Conservation (phyloP, 441 rosid genomes). For the Euphorbia schlechtendalii region DNA sequence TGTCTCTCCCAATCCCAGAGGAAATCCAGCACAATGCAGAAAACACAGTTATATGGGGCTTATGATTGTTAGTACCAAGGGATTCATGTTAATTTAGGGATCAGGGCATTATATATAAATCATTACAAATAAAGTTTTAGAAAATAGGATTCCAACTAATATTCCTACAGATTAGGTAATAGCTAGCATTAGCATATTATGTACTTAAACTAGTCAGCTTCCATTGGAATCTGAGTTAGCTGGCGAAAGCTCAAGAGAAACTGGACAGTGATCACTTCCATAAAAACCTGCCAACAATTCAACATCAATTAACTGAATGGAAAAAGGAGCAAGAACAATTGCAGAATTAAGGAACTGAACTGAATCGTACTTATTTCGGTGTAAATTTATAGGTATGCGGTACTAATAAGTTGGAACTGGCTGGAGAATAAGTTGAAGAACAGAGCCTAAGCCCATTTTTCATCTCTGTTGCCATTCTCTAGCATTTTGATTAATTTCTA, state of each 20-base stretch:
- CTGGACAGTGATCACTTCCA: conserved; percentile 95
- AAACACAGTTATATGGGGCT: background rate
- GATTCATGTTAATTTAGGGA: background rate
- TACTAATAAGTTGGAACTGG: no score
- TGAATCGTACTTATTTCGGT: no score
- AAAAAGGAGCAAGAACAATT: no score
- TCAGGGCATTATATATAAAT: background rate
- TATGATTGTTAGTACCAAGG: background rate
- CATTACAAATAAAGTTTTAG: background rate
- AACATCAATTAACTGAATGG: no score
- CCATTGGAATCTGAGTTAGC: conserved; percentile 21
- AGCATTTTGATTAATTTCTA: no score
- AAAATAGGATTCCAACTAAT: background rate
- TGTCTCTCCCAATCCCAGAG: no score
- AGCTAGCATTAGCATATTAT: no score
- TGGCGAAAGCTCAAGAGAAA: conserved; percentile 62
- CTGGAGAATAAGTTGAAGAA: no score
- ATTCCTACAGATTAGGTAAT: background rate
- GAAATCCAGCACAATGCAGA: background rate
- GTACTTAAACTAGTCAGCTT: conserved; percentile 1
- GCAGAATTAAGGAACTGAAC: no score
- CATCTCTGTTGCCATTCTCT: no score
- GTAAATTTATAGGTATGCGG: no score
- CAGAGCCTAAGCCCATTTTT: no score
- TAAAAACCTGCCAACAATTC: conserved; percentile 49